phyloP scores from a whole-genome alignment of 2,329 filamentous ascomycete genomes.

The Dactylellina leptospora region DNA sequence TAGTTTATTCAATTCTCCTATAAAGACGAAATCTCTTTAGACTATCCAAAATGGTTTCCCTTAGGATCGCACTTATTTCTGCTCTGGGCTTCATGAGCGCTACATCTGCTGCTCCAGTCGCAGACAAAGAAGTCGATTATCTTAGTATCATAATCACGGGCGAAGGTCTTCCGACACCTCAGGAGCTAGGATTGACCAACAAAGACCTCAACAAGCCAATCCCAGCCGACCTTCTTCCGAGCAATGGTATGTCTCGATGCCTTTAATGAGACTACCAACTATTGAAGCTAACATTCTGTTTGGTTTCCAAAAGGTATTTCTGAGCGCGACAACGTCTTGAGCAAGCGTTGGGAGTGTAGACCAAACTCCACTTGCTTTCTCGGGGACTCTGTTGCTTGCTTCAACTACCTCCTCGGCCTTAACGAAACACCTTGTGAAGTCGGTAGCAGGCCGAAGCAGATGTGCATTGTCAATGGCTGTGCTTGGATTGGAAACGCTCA shows the following conservation, averaged over 20 bases:
- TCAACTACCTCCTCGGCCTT: slow-evolving; percentile 27
- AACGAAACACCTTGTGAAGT: not conserved
- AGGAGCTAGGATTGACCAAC: slow-evolving; percentile 17
- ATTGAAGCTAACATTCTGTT: not conserved
- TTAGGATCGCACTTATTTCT: slow-evolving; percentile 7
- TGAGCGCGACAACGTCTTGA: slow-evolving; percentile 6
- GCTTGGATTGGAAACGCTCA: slow-evolving; percentile 28
- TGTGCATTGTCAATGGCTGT: slow-evolving; percentile 5
- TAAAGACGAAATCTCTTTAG: not conserved
- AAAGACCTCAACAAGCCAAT: slow-evolving; percentile 19
- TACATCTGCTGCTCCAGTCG: not conserved
- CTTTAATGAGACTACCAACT: not conserved
- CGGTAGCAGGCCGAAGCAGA: not conserved
- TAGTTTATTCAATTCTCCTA: not conserved
- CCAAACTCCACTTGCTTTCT: not conserved
- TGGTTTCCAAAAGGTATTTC: slow-evolving; percentile 3
- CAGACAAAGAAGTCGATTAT: slow-evolving; percentile 11
- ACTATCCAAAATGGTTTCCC: slow-evolving; percentile 5
- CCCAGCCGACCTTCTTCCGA: slow-evolving; percentile 6
- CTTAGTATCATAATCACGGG: slow-evolving; percentile 10
- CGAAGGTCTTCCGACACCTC: slow-evolving; percentile 10
- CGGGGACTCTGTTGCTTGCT: slow-evolving; percentile 3
- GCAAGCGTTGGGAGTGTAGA: slow-evolving; percentile 3
- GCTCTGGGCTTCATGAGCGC: slow-evolving; percentile 8
- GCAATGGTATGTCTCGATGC: not conserved